Base-by-base conservation (phyloP, 345 rosid genomes). In the Eucalyptus curtisii region DNA sequence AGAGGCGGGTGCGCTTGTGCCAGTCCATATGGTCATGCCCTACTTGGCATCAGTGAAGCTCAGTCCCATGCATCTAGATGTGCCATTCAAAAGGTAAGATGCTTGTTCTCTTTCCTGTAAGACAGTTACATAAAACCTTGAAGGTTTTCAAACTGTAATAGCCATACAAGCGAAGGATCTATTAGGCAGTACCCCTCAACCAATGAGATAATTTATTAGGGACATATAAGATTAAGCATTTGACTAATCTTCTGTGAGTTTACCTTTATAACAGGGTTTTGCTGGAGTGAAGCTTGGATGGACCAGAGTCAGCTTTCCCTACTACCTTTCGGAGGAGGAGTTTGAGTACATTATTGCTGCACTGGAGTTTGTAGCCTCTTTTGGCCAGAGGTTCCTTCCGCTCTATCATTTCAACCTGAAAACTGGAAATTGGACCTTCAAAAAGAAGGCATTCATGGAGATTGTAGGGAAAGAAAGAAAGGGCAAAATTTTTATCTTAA, bases 1-100 rank as follows among this genome's bases (percentile, higher is more conserved):
- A 90, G 97, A 79, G 97, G 94, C 2, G 94, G 97, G 2, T 94
- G 96, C 24, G 96, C 95, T 42, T 94, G 96, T 87, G 96, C 97
- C 25, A 95, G 92, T 61, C 97, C 97, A 37, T 95, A 95, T 42
- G 97, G 95, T 20, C 97, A 95, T 37, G 8, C 37, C 42, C 82
- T 95, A 88, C 95, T 95, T 55, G 87, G 87, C 31, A 79, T 95
- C 13, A 44, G 87, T 47, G 87, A 92, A 68, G 25, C 64, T 80
- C 86, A 1, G 3, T 92, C 95, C 6, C 92, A 88, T 47, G 89
- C 91, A 17, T 8, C 93, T 7, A 90, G 95, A 87, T 89, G 91
- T 19, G 92, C 91, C 87, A 94, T 94, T 31, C 89, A 91, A 64
- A 90, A 91, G 95, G 95, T 95, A 89, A 53, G 27, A 55, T 27